Evolutionary conservation across 345 rosid species (phyloP).

Genomic region (Anacardium occidentale): DNA sequence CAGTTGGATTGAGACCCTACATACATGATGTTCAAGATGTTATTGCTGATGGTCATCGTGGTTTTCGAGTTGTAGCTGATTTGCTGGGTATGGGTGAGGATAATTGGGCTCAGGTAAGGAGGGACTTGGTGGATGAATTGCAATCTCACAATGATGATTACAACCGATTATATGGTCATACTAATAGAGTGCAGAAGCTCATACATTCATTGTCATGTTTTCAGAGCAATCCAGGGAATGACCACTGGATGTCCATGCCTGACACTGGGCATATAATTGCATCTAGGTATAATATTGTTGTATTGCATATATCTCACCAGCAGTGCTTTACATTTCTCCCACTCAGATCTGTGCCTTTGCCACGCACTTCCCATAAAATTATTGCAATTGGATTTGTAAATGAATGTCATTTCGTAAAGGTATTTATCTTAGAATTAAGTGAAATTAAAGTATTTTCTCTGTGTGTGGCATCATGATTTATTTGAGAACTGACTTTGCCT

Average conservation of each 20-base stretch:
- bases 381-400: slow-evolving; percentile 8
- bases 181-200: slow-evolving; percentile 15
- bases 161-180: slow-evolving; percentile 7
- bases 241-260: slow-evolving; percentile 12
- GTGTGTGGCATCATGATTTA: background rate
- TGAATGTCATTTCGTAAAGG: slow-evolving; percentile 18
- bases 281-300: slow-evolving; percentile 14
- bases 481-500: slow-evolving; percentile 6
- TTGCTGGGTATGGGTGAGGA: slow-evolving; percentile 19
- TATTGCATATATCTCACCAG: slow-evolving; percentile 14
- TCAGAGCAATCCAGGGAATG: slow-evolving; percentile 7
- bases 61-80: slow-evolving; percentile 19
- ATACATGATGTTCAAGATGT: slow-evolving; percentile 20
- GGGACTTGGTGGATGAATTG: slow-evolving; percentile 16
- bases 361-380: slow-evolving; percentile 17
- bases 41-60: slow-evolving; percentile 10
- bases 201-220: background rate
- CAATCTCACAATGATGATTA: slow-evolving; percentile 8
- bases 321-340: slow-evolving; percentile 19
- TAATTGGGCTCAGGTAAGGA: slow-evolving; percentile 20
- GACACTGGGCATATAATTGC: slow-evolving; percentile 18
- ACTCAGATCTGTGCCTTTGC: slow-evolving; percentile 19
- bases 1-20: slow-evolving; percentile 18
- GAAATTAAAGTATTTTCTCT: background rate
- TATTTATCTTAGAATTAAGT: background rate